Evolutionary conservation across 176 grass and related monocot genomes (phyloP).

Genomic region (Eragrostis nindensis): DNA sequence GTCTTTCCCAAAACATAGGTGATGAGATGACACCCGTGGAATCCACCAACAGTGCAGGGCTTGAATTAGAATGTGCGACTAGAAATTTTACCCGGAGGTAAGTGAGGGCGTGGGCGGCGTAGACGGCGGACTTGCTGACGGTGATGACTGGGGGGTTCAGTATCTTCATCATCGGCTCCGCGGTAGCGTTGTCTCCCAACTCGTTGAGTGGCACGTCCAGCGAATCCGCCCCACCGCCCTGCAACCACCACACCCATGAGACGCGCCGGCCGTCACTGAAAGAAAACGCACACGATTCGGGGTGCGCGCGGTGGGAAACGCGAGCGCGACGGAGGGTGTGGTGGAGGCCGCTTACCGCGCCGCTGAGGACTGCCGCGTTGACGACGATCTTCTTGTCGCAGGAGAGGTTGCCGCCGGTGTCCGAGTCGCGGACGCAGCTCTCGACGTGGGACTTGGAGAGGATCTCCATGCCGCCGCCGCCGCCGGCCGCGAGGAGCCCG

Average conservation of each 20-base stretch:
- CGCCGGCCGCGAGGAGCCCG: constrained; percentile 3
- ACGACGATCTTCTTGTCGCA: constrained; percentile 75
- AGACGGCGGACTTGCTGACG: constrained; percentile 65
- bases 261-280: background rate
- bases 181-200: constrained; percentile 53
- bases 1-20: background rate
- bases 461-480: constrained; percentile 47
- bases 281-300: background rate
- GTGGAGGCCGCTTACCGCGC: constrained; percentile 28
- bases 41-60: background rate
- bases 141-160: constrained; percentile 65
- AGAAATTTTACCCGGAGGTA: constrained; percentile 63
- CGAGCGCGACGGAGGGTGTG: background rate
- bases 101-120: constrained; percentile 56
- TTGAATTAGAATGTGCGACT: background rate
- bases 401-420: constrained; percentile 38
- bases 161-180: constrained; percentile 52
- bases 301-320: background rate
- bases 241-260: background rate
- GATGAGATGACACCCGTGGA: background rate
- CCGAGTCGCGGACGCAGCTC: constrained; percentile 51
- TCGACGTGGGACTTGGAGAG: constrained; percentile 76
- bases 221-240: constrained; percentile 81
- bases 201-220: constrained; percentile 69
- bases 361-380: constrained; percentile 71